Base-by-base conservation (phyloP, 208 protist species). In the Acanthamoeba triangularis region DNA sequence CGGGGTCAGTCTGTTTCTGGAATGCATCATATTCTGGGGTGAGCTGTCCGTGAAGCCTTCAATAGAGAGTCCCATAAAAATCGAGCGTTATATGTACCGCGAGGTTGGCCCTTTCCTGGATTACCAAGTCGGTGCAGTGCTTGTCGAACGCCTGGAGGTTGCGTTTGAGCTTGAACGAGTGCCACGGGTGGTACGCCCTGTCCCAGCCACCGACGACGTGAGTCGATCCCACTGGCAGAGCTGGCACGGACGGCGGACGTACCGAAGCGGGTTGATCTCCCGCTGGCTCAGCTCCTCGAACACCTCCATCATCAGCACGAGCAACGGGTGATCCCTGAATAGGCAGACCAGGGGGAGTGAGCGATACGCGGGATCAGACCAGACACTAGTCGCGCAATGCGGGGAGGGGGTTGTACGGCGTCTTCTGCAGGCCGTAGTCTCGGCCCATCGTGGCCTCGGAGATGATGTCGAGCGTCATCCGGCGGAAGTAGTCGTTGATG, bases 191-290 rank as follows among this genome's bases (percentile, higher is more conserved):
- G 37, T 37, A 78, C 13, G 2, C 28, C 54, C 61, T 65, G 41
- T 47, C 41, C 41, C 3, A 3, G 41, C 41, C 41, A 47, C 41
- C 41, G 11, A 4, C 41, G 0, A 6, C 8, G 41, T 47, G 41
- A 47, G 41, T 47, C 41, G 41, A 47, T 47, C 41, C 5, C 41
- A 47, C 41, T 47, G 41, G 41, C 8, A 47, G 41, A 47, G 41
- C 41, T 47, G 41, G 41, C 54, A 59, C 54, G n/a, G n/a, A 23
- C 54, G 11, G 54, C 6, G 41, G 30, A 20, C 80, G 0, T 80
- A 94, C 91, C 91, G 25, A 6, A 94, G 56, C 8, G 91, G 91
- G 69, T 94, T 84, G 49, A 94, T 94, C 16, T 94, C 91, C 49
- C 91, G 1, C 8, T 4, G 47, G 47, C 52, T 84, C 44, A 87